Base-by-base conservation (phyloP, 768 basidiomycete genomes). In the Asterophora lycoperdoides region DNA sequence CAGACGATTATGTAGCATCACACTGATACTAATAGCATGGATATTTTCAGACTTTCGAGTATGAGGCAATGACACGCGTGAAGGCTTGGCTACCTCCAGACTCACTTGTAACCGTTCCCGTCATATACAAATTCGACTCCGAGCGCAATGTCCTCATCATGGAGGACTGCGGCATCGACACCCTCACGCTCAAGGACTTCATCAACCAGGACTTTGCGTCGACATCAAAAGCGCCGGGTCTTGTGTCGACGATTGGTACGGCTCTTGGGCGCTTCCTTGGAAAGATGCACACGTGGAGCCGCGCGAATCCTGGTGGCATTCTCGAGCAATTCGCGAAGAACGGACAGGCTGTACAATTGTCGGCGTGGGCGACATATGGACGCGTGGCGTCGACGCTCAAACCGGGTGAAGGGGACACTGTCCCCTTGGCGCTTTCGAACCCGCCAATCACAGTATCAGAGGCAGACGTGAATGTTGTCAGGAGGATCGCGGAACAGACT, bases 181-280 rank as follows among this genome's bases (percentile, higher is more conserved):
- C 63, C 19, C 49, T 66, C 10, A 66, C 68, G 1, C 68, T 81
- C 48, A 80, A 80, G 57, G 63, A 63, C 3, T 67, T 66, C 53
- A 59, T 70, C 58, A 52, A 63, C 33, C 61, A 67, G 28, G 69
- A 70, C 29, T 53, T 66, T 3, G 52, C 68, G 1, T 40, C 63
- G 2, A 35, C 64, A 14, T 39, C 49, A 10, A 18, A 20, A 1
- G 32, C 46, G 5, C 17, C 8, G 7, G 17, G 26, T 17, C 34
- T 57, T 8, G 42, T 53, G 35, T 36, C 19, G 14, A 60, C 71
- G 20, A 79, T 86, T 32, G 85, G 84, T 7, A 43, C 56, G 8
- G 74, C 68, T 3, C 63, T 86, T 1, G 84, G 84, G 3, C 56
- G 60, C 42, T 86, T 84, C 64, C 64, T 85, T n/a, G 71, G 67